These are phyloP conservation scores for Eleusine coracana DNA, from an alignment of 176 grass and related monocot species.

Conservation along the genomic window DNA sequence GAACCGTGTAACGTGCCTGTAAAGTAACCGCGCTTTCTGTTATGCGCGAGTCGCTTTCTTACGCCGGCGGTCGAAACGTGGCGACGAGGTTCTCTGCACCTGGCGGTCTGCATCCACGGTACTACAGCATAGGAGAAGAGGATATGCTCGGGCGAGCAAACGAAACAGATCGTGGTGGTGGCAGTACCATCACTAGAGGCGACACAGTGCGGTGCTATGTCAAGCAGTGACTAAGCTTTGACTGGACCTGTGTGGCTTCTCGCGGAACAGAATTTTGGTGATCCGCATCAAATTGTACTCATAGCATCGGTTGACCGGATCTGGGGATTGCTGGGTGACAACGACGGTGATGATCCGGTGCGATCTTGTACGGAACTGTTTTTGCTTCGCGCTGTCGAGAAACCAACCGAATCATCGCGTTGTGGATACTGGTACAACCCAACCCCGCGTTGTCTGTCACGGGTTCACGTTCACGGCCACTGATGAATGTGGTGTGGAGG, in stretches of 20 bases:
- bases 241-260: neutral
- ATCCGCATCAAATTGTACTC: neutral
- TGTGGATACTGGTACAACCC: neutral
- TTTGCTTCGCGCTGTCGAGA: neutral
- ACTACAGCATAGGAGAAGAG: neutral
- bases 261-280: neutral
- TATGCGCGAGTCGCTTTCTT: neutral
- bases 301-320: neutral
- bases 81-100: neutral
- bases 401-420: neutral
- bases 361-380: neutral
- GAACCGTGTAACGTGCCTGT: constrained; percentile 5
- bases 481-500: neutral
- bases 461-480: neutral
- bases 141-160: neutral
- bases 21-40: neutral
- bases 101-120: neutral
- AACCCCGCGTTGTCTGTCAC: too few relatives aligned
- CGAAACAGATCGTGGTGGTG: neutral
- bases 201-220: neutral
- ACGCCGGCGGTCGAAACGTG: neutral
- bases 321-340: neutral
- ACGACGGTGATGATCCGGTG: neutral
- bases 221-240: neutral
- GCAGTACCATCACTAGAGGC: neutral